Evolutionary conservation across 2,329 filamentous ascomycete genomes (phyloP), one percentile per base, ranked within the genome.

Genomic region (Penicillium freii): DNA sequence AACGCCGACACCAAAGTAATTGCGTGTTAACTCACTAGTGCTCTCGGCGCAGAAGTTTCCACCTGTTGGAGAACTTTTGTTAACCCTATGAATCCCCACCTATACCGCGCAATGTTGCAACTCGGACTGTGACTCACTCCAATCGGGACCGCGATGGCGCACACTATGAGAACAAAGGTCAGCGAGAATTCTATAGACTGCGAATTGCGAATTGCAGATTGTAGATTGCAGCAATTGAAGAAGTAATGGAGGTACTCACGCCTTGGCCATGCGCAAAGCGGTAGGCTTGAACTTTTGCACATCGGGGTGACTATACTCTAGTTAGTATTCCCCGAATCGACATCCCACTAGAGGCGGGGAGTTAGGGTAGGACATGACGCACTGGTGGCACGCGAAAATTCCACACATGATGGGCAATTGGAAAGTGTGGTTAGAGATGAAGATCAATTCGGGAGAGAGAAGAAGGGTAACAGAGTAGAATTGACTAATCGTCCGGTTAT

Each of bases 271-370:
- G 80, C 89, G 89, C 78, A 97, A 83, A 72, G 93, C 93, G 62
- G 89, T 93, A 51, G 93, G 89, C 86, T 97, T 97, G 84, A 97
- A 97, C 73, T 92, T 92, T 73, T 90, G 87, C 71, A 97, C 91
- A 85, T 97, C 90, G 64, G 93, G 92, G 75, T 97, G 92, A 71
- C 84, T 86, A 58, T 61, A 31, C 10, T 50, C 42, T 62, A 69
- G 68, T 57, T 60, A 52, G 61, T 56, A 57, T 34, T 61, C 51
- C 29, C 33, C 31, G 15, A 46, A 49, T 51, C 38, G 57, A 54
- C 38, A 47, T 46, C 49, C 42, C 48, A 44, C 50, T 34, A 43
- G 40, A 36, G 25, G 34, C 44, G 33, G 39, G 52, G 46, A 45
- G 39, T 50, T 43, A 51, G 42, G 34, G 23, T 38, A 62, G 51